Conservation (phyloP, 2,329 filamentous ascomycete species). For the Fusarium sambucinum region DNA sequence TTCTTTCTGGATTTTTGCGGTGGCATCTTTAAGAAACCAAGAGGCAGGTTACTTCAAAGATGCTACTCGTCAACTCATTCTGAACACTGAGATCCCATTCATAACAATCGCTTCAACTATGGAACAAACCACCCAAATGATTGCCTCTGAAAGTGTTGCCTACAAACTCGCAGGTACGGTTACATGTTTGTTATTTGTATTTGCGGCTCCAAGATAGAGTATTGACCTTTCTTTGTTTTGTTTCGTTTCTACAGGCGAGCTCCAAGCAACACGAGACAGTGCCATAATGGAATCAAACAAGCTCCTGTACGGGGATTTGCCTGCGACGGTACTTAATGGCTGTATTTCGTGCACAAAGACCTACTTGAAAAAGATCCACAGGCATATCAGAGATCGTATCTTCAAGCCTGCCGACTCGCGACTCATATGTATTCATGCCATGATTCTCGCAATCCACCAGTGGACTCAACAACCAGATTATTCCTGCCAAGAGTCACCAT, state of each 20-base stretch:
- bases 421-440: neutral
- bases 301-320: neutral
- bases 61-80: neutral
- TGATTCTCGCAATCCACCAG: neutral
- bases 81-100: neutral
- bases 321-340: neutral
- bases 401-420: too few species aligned
- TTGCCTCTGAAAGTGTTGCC: neutral
- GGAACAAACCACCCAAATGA: rapidly evolving
- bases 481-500: neutral
- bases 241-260: neutral
- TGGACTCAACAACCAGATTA: neutral
- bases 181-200: neutral
- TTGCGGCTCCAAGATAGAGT: too few species aligned
- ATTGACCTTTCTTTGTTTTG: neutral
- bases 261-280: neutral
- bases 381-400: too few species aligned
- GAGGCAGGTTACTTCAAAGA: neutral
- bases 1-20: neutral
- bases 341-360: neutral
- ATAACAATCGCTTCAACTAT: neutral
- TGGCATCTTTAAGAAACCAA: too few species aligned
- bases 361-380: neutral
- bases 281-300: rapidly evolving
- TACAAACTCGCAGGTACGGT: conserved; percentile 7